Evolutionary conservation across 352 stramenopile species (phyloP).

Genomic region (Pythium dissimile): DNA sequence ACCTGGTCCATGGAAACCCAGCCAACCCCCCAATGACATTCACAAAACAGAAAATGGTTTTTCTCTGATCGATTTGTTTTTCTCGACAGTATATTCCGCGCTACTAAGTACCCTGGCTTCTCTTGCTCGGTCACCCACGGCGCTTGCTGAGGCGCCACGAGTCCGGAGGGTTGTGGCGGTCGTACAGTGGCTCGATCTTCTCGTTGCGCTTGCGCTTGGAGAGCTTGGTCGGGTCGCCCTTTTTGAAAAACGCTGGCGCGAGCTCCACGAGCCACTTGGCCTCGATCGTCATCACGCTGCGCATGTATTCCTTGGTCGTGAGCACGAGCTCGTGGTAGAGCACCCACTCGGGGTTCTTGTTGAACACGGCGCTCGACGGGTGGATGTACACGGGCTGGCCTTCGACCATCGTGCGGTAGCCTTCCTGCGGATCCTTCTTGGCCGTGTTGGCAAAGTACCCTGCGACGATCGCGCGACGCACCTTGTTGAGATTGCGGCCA

Average conservation of each 20-base stretch:
- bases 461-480: slow-evolving; percentile 96
- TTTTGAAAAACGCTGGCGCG: slow-evolving; percentile 95
- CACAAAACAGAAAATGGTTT: too few relatives aligned
- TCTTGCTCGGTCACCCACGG: slow-evolving; percentile 85
- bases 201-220: slow-evolving; percentile 98
- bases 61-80: too few relatives aligned
- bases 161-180: slow-evolving; percentile 97
- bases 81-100: too few relatives aligned
- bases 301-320: slow-evolving; percentile 99
- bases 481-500: slow-evolving; percentile 96
- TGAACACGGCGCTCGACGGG: slow-evolving; percentile 96
- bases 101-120: too few relatives aligned
- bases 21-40: too few relatives aligned
- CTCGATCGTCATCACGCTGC: slow-evolving; percentile 99
- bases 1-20: too few relatives aligned
- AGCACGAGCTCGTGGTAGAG: slow-evolving; percentile 98
- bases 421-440: slow-evolving; percentile 99
- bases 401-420: slow-evolving; percentile 98
- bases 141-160: slow-evolving; percentile 96
- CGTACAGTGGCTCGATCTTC: slow-evolving; percentile 99
- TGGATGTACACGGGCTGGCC: slow-evolving; percentile 99
- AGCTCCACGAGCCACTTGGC: slow-evolving; percentile 99
- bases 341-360: slow-evolving; percentile 98
- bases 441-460: slow-evolving; percentile 99
- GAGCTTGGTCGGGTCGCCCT: slow-evolving; percentile 96